Evolutionary conservation across 2,329 filamentous ascomycete genomes (phyloP).

Genomic region (Ophiostoma quercus): DNA sequence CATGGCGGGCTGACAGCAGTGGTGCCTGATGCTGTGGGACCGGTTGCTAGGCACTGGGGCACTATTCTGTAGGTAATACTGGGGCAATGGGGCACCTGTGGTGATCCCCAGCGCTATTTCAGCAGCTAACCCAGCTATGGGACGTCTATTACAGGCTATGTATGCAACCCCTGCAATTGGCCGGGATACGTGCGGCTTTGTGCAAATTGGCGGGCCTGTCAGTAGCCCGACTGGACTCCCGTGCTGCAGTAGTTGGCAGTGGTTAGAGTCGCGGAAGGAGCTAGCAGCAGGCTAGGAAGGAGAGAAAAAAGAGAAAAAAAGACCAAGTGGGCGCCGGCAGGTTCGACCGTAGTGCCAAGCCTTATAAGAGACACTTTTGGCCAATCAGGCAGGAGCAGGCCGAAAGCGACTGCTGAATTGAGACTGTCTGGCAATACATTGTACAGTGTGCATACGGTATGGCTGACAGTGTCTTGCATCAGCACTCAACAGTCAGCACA

Average conservation of each 20-base stretch:
- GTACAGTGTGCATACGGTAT: no score
- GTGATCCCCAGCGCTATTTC: not conserved
- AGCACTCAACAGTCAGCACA: not conserved
- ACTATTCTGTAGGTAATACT: not conserved
- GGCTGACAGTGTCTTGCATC: not conserved
- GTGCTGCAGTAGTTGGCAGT: constrained; percentile 2
- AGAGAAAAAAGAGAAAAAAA: not conserved
- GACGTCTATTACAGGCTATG: constrained; percentile 1
- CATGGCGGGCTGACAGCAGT: not conserved
- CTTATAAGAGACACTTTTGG: not conserved
- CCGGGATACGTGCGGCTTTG: not conserved
- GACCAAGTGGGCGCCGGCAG: constrained; percentile 3
- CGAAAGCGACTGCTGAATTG: not conserved
- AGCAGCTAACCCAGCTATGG: not conserved
- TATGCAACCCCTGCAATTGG: not conserved
- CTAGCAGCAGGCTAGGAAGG: not conserved
- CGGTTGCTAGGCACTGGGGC: constrained; percentile 2
- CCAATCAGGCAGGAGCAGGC: not conserved
- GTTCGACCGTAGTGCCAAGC: constrained; percentile 3
- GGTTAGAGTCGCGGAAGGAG: not conserved
- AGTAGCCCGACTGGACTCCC: not conserved
- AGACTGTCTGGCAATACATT: not conserved
- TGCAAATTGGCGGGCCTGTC: constrained; percentile 3
- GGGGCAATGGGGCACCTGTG: not conserved
- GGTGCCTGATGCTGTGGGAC: constrained; percentile 2